Evolutionary conservation across 1,139 yeast genomes (phyloP).

Genomic region (Hansenula anomala): DNA sequence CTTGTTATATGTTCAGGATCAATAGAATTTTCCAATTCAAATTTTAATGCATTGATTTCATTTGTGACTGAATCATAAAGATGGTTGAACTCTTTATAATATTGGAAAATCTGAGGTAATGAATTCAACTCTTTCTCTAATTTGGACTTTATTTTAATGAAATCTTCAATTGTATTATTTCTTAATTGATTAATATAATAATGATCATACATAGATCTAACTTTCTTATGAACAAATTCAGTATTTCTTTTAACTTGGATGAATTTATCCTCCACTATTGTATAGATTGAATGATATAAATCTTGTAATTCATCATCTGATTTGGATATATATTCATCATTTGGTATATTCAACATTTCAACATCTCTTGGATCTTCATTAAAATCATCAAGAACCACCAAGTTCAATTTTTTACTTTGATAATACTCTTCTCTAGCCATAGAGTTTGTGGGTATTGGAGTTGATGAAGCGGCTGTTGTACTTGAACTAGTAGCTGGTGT

Average conservation of each 20-base stretch:
- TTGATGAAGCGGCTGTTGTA: constrained; percentile 3
- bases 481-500: too few relatives aligned
- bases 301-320: constrained; percentile 12
- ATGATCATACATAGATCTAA: constrained; percentile 13
- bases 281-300: constrained; percentile 4
- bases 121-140: constrained; percentile 4
- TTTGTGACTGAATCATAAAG: background rate
- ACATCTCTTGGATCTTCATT: constrained; percentile 6
- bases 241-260: constrained; percentile 16
- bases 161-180: constrained; percentile 12
- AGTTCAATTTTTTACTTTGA: constrained; percentile 4
- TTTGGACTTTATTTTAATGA: constrained; percentile 12
- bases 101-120: constrained; percentile 3
- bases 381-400: constrained; percentile 7
- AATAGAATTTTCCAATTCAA: background rate
- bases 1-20: background rate
- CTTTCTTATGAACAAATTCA: constrained; percentile 14
- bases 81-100: constrained; percentile 1
- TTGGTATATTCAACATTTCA: constrained; percentile 1
- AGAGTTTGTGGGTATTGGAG: constrained; percentile 6
- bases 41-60: background rate
- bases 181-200: constrained; percentile 18
- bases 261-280: constrained; percentile 15
- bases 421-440: constrained; percentile 6
- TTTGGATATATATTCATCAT: constrained; percentile 1